Evolutionary conservation across 495 filamentous ascomycete genomes (phyloP).

Genomic region (Cudoniella acicularis): DNA sequence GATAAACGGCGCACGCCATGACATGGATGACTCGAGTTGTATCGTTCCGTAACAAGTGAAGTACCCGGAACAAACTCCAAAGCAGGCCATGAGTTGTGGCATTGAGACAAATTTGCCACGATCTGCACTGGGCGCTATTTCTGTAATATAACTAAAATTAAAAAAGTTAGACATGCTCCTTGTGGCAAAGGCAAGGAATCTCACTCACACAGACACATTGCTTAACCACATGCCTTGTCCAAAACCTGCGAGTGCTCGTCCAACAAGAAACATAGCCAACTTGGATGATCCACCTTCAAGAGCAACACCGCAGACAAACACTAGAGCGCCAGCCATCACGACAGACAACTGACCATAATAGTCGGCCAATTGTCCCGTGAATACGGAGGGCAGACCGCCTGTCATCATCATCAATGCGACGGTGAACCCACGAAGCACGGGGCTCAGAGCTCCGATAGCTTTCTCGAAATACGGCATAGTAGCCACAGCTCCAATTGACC

Average conservation of each 20-base stretch:
- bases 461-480: slow-evolving; percentile 53
- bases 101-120: slow-evolving; percentile 51
- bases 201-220: slow-evolving; percentile 44
- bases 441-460: slow-evolving; percentile 48
- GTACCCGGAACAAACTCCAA: slow-evolving; percentile 52
- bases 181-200: neutral
- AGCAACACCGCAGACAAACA: slow-evolving; percentile 52
- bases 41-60: slow-evolving; percentile 61
- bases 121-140: slow-evolving; percentile 52
- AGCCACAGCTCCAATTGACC: slow-evolving; percentile 60
- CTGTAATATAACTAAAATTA: slow-evolving; percentile 48
- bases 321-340: slow-evolving; percentile 48
- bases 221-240: slow-evolving; percentile 59
- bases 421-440: slow-evolving; percentile 53
- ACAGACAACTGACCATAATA: slow-evolving; percentile 49
- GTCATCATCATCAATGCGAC: slow-evolving; percentile 63
- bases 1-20: slow-evolving; percentile 55
- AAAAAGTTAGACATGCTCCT: neutral
- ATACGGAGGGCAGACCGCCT: slow-evolving; percentile 57
- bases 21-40: slow-evolving; percentile 44
- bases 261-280: slow-evolving; percentile 51
- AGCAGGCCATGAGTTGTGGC: slow-evolving; percentile 50
- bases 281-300: slow-evolving; percentile 43
- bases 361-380: slow-evolving; percentile 60
- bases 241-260: slow-evolving; percentile 50